Evolutionary conservation across 805 yeast genomes (phyloP), one percentile per base, ranked within the genome.

Genomic region (Suhomyces faveliae): DNA sequence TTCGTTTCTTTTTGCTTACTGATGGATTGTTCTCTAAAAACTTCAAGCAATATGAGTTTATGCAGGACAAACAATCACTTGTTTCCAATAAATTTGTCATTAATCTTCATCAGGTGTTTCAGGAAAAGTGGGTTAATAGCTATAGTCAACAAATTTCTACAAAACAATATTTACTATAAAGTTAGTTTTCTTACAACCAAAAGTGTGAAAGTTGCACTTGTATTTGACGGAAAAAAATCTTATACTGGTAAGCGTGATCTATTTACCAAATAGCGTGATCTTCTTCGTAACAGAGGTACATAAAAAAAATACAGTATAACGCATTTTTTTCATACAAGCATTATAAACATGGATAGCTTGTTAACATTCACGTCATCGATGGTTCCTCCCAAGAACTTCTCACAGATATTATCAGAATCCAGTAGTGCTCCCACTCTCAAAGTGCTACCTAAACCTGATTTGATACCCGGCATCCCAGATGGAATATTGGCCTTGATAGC

Each of bases 391-490:
- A 51, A 47, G 35, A 60, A 60, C 54, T 49, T 60, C 38, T 51
- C 58, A 35, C 21, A 48, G 27, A 42, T 51, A 19, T 48, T 61
- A 20, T 39, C 54, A 12, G 48, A 53, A 17, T 48, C 53, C 11
- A 37, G 51, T 3, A 35, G 35, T 17, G 56, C 51, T 10, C 62
- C 63, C 10, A 41, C 47, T 10, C 22, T 46, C 24, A 42, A 47
- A 20, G 45, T 53, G 8, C 51, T 58, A 11, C 63, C 61, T 35
- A 72, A 73, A 53, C 67, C 73, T 2, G 62, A 69, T 43, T 71
- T 87, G 30, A 66, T 88, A 1, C 61, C 76, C 2, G 86, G 85
- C 30, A 64, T 87, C 42, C 79, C 87, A 9, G 97, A 91, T 66
- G 86, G 85, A 38, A 62, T 82, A 13, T 61, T 89, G 43, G 87